Base-by-base conservation (phyloP, 2,329 filamentous ascomycete genomes). In the Beauveria bassiana region DNA sequence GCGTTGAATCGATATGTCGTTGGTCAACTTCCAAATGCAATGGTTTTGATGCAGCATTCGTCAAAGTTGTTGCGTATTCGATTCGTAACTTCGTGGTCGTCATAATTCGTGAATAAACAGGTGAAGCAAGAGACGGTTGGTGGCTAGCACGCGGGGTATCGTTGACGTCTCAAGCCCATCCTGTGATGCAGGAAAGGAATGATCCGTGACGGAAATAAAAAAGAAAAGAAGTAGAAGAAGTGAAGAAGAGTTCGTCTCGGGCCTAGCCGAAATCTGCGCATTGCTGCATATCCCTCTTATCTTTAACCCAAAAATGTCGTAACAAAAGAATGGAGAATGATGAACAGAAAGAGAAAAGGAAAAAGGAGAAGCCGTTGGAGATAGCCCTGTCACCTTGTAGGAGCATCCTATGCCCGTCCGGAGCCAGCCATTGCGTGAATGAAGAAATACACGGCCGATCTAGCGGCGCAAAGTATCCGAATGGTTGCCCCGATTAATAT, bases 261-360 rank as follows among this genome's bases (percentile, higher is more conserved):
- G 71, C 74, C 74, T 66, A 69, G 75, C 78, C 78, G 77, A 78
- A 75, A 73, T 70, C 74, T 74, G 76, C 83, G 83, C 83, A 86
- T 86, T 83, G 83, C 83, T 86, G 83, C 83, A 78, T 81, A 70
- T 80, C 82, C 77, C 77, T 84, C 80, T 83, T 83, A 74, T 79
- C 77, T 80, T 74, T 71, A 70, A 72, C 66, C 70, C 68, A 68
- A 70, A 64, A 57, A 59, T 59, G 65, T 61, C 67, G 67, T 67
- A 68, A 63, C 66, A 62, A 66, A 72, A 69, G 70, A 68, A 63
- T 62, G 63, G 65, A 68, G 69, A 69, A 66, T 65, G 64, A 67
- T 69, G 67, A 67, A 68, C 67, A 67, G 63, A 64, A 58, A 64
- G 69, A 69, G 49, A 66, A 65, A 62, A 60, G 56, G 63, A 65